These are phyloP conservation scores for Brasilioporus rufonigricans DNA, from an alignment of 768 basidiomycete species.

Conservation along the genomic window DNA sequence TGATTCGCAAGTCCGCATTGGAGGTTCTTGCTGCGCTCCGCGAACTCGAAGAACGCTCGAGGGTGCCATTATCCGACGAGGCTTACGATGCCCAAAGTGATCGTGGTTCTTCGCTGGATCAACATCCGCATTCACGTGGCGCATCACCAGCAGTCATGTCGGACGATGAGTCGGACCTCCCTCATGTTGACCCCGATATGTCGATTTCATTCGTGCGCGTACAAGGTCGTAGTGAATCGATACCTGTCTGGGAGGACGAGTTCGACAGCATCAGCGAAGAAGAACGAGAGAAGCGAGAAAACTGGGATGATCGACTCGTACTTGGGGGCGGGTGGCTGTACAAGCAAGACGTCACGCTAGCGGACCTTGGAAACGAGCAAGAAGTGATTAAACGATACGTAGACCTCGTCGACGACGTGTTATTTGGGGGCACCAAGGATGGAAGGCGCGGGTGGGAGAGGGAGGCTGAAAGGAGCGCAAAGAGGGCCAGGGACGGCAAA, in stretches of 20 bases:
- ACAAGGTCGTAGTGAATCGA: conserved; percentile 57
- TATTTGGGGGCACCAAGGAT: conserved; percentile 62
- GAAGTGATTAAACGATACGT: conserved; percentile 58
- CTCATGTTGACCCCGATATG: conserved; percentile 51
- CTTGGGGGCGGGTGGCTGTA: conserved; percentile 85
- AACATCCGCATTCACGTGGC: conserved; percentile 38
- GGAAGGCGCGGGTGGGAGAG: conserved; percentile 48
- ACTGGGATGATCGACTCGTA: conserved; percentile 81
- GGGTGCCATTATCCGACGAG: conserved; percentile 76
- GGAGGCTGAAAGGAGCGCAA: conserved; percentile 44
- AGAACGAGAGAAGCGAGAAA: conserved; percentile 56
- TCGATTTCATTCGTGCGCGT: conserved; percentile 71
- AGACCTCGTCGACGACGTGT: conserved; percentile 74
- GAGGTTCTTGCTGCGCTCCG: conserved; percentile 81
- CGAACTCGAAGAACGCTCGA: conserved; percentile 73
- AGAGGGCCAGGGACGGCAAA: conserved; percentile 40
- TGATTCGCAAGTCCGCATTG: conserved; percentile 74
- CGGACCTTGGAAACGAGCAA: conserved; percentile 56
- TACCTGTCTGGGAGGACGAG: conserved; percentile 85
- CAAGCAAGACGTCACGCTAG: conserved; percentile 56
- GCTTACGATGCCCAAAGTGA: conserved; percentile 83
- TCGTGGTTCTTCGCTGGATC: conserved; percentile 44
- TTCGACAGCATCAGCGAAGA: conserved; percentile 49
- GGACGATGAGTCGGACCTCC: conserved; percentile 33
- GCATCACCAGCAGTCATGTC: conserved; percentile 44